Conservation (phyloP, 2,329 filamentous ascomycete genomes). For the Microcyclosporella mali region DNA sequence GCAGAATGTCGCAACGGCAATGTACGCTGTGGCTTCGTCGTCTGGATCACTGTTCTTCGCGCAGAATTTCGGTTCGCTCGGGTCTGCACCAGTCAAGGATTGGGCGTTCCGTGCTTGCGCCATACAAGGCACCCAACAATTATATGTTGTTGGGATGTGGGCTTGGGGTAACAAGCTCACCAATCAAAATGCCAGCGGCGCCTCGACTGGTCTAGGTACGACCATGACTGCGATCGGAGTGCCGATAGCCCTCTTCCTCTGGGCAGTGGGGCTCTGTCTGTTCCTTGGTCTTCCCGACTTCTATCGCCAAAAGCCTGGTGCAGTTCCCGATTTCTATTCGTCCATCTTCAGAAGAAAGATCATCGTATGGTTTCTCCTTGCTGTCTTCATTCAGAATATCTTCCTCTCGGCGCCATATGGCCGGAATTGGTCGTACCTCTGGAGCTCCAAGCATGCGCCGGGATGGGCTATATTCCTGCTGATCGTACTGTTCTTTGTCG, state of each 20-base stretch:
- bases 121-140: slow-evolving; percentile 61
- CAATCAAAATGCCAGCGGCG: slow-evolving; percentile 38
- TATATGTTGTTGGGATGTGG: slow-evolving; percentile 60
- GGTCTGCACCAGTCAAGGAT: slow-evolving; percentile 54
- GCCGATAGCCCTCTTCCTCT: slow-evolving; percentile 54
- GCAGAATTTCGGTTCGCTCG: slow-evolving; percentile 51
- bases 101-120: slow-evolving; percentile 63
- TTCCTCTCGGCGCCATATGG: slow-evolving; percentile 61
- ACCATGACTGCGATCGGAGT: slow-evolving; percentile 47
- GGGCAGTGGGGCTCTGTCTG: slow-evolving; percentile 50
- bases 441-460: slow-evolving; percentile 51
- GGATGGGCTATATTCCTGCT: slow-evolving; percentile 54
- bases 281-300: slow-evolving; percentile 60
- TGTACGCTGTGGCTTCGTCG: slow-evolving; percentile 58
- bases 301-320: slow-evolving; percentile 59
- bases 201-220: slow-evolving; percentile 24
- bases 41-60: slow-evolving; percentile 61
- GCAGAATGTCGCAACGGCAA: slow-evolving; percentile 55
- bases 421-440: slow-evolving; percentile 61
- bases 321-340: slow-evolving; percentile 59
- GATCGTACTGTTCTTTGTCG: slow-evolving; percentile 49
- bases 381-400: slow-evolving; percentile 61
- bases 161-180: slow-evolving; percentile 58
- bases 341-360: slow-evolving; percentile 58
- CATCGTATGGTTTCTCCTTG: slow-evolving; percentile 60